phyloP scores from a whole-genome alignment of 805 yeast species.

The Saccharomycopsis fermentans region DNA sequence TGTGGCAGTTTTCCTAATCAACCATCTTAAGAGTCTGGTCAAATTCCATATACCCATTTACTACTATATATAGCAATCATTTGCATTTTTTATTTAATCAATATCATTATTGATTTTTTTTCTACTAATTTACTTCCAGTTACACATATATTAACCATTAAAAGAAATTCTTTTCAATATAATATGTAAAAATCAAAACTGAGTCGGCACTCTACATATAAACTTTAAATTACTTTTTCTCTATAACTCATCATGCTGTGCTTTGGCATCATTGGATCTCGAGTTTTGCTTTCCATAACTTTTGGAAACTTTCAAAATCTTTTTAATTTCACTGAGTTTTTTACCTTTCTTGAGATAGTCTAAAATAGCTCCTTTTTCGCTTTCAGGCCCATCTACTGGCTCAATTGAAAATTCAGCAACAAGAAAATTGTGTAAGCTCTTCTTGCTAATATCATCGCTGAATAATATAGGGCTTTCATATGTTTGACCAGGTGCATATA shows the following conservation, averaged over 20 bases:
- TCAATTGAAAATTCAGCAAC: constrained; percentile 12
- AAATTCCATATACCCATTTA: no score
- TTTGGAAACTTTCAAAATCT: not conserved
- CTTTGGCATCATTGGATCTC: not conserved
- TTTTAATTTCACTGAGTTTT: constrained; percentile 10
- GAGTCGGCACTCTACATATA: not conserved
- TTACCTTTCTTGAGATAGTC: constrained; percentile 20
- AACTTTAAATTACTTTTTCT: not conserved
- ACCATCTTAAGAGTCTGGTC: no score
- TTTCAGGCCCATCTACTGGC: constrained; percentile 27
- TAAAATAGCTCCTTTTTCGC: constrained; percentile 21
- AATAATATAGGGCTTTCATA: constrained; percentile 19
- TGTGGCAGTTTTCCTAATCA: no score
- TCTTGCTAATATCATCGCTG: constrained; percentile 21
- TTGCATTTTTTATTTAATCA: no score
- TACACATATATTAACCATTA: not conserved
- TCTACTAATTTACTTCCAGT: no score
- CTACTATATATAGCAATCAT: no score
- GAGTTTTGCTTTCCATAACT: not conserved
- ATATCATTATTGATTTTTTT: not conserved
- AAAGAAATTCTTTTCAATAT: no score
- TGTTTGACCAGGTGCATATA: not conserved
- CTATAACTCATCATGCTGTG: constrained; percentile 5
- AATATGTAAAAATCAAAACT: no score
- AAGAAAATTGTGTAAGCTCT: constrained; percentile 22